Percentiles rank a stretch among this genome's conserved stretches.
Evolutionary conservation across 306 rosid species (phyloP).

Genomic region (Styphnolobium japonicum): DNA sequence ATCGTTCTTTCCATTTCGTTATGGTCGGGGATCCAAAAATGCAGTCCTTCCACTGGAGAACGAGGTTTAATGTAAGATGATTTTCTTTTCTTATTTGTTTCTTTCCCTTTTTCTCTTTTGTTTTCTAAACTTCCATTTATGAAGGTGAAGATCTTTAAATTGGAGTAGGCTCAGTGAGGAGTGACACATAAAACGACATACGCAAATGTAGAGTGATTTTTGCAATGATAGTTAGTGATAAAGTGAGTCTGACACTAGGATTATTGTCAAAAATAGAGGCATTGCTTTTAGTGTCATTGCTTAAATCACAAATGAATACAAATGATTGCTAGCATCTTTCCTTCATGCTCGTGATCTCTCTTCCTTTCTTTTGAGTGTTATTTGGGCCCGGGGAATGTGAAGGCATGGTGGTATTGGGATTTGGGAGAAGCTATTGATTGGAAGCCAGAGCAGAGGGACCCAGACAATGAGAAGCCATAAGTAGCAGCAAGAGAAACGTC

Average conservation of each 20-base stretch:
- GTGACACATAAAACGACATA: not conserved
- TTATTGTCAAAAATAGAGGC: slow-evolving; percentile 15
- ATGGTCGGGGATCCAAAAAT: slow-evolving; percentile 44
- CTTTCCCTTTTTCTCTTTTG: not conserved
- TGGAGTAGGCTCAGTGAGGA: not conserved
- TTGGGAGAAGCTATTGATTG: not conserved
- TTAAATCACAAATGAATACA: slow-evolving; percentile 17
- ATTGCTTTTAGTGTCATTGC: slow-evolving; percentile 32
- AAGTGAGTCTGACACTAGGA: not conserved
- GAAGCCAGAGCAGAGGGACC: slow-evolving; percentile 22
- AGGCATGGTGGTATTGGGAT: not conserved
- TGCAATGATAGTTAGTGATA: not conserved
- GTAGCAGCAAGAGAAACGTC: not conserved
- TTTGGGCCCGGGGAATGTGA: slow-evolving; percentile 1
- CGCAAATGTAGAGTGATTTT: not conserved
- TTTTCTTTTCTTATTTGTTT: not conserved
- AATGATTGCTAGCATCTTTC: slow-evolving; percentile 26
- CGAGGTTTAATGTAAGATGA: slow-evolving; percentile 31
- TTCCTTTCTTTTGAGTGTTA: not conserved
- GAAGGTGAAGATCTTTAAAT: not conserved
- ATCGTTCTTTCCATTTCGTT: slow-evolving; percentile 62
- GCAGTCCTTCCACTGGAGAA: slow-evolving; percentile 47
- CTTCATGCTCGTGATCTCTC: not conserved
- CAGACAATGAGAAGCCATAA: not conserved
- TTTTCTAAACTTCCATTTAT: not conserved